phyloP scores from a whole-genome alignment of 345 rosid species.

The Citrus glauca region DNA sequence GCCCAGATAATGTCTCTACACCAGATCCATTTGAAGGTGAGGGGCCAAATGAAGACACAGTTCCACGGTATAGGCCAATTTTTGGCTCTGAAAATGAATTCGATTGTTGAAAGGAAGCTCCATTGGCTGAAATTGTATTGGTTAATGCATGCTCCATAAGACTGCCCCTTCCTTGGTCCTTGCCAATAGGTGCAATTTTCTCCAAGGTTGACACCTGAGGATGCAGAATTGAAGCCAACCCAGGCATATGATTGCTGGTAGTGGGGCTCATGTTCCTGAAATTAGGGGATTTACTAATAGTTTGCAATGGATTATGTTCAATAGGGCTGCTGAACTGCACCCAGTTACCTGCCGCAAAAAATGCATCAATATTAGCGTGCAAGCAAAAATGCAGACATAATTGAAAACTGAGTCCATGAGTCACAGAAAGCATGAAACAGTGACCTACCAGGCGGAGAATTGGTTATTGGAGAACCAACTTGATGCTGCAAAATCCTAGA shows the following conservation, averaged over 20 bases:
- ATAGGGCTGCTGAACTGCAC: slow-evolving; percentile 47
- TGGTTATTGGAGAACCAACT: slow-evolving; percentile 48
- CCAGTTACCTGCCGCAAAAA: slow-evolving; percentile 47
- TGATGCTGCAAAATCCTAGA: slow-evolving; percentile 41
- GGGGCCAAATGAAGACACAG: slow-evolving; percentile 42
- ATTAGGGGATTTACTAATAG: slow-evolving; percentile 40
- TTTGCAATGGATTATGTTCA: slow-evolving; percentile 44
- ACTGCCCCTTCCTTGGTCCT: slow-evolving; percentile 39
- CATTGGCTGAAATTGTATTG: slow-evolving; percentile 33
- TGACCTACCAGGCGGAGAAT: slow-evolving; percentile 48
- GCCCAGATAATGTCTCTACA: slow-evolving; percentile 61
- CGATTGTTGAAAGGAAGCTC: slow-evolving; percentile 37
- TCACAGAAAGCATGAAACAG: slow-evolving; percentile 19
- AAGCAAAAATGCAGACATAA: slow-evolving; percentile 2
- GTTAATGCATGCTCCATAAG: slow-evolving; percentile 37
- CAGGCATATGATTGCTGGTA: slow-evolving; percentile 44
- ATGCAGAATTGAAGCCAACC: slow-evolving; percentile 51
- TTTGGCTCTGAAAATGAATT: slow-evolving; percentile 54
- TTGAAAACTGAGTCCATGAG: not conserved
- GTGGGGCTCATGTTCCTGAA: slow-evolving; percentile 43
- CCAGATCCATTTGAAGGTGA: slow-evolving; percentile 48
- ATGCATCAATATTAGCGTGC: slow-evolving; percentile 7
- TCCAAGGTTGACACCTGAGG: slow-evolving; percentile 35
- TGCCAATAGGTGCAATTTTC: slow-evolving; percentile 46
- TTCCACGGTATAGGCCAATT: slow-evolving; percentile 38